Base-by-base conservation (phyloP, 2,329 filamentous ascomycete species). In the Penicillium psychrosexuale region DNA sequence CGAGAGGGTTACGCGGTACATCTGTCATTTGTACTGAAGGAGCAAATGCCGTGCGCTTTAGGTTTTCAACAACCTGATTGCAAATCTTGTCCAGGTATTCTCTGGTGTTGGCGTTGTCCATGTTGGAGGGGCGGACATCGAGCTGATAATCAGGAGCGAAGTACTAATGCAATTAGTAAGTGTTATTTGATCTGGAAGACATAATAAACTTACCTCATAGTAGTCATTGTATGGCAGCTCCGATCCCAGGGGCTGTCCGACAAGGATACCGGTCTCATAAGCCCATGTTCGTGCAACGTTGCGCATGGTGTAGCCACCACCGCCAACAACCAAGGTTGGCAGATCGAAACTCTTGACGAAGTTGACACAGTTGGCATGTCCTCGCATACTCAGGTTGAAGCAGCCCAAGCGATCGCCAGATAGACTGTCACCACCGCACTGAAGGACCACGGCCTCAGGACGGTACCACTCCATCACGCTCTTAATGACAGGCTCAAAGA, bases 161-260 rank as follows among this genome's bases (percentile, higher is more conserved):
- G 67, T 88, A 88, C 79, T 84, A 58, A 27, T 22, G n/a, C 7
- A 36, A 42, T 75, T 62, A 71, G 66, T 61, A 61, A 71, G 66
- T 61, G 61, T 19, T 11, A 31, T 39, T n/a, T 12, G n/a, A 11
- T n/a, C 36, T n/a, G 8, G 40, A 42, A 44, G 9, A 19, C 47
- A 42, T 19, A 42, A 37, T n/a, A 33, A 12, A 40, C 73, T 65
- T 69, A 82, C 81, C 71, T 88, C 85, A 68, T 97, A 97, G 74
- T 97, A 97, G 77, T 97, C 93, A 61, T 96, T 97, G 74, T 91
- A 97, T 0, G 93, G 93, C 38, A 97, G 80, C n/a, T 89, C 86
- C 5, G 88, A 82, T 11, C 85, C 82, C 82, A 97, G 90, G 30
- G 90, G 82, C 57, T 92, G 85, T 28, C 90, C 90, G 19, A 97